These are phyloP conservation scores for Scedosporium minutisporum DNA, from an alignment of 2,329 filamentous ascomycete genomes.

Conservation along the genomic window DNA sequence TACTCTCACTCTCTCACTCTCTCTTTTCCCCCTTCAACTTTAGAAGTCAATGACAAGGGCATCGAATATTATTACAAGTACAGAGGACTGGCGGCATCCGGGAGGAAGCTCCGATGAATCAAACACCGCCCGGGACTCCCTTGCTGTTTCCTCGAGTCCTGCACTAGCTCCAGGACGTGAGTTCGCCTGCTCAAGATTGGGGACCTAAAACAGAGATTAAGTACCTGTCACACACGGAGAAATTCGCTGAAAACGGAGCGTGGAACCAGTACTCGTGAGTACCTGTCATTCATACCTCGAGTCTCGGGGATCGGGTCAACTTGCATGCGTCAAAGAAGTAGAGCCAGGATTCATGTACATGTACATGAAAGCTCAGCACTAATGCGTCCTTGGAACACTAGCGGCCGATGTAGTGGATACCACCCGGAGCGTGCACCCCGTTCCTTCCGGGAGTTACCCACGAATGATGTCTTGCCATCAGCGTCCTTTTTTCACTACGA, in stretches of 20 bases:
- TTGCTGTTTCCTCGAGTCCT: neutral
- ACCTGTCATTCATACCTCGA: neutral
- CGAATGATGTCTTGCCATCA: neutral
- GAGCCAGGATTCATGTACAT: neutral
- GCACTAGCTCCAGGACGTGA: neutral
- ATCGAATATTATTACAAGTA: no score
- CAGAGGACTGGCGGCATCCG: neutral
- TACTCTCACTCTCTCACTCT: no score
- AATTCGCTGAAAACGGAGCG: no score
- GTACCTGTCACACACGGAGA: no score
- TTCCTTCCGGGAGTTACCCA: slow-evolving; percentile 1
- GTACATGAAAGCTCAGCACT: neutral
- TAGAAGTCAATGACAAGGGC: no score
- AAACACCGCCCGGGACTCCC: neutral
- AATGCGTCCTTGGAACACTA: neutral
- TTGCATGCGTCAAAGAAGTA: neutral
- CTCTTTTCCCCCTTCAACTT: no score
- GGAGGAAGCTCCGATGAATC: neutral
- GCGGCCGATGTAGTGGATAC: neutral
- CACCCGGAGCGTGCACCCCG: slow-evolving; percentile 1
- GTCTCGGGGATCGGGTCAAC: no score
- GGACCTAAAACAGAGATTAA: no score
- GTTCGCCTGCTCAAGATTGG: no score
- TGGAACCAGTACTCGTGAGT: no score
- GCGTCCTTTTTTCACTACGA: no score